Conservation (phyloP, 495 filamentous ascomycete genomes). For the Aspergillus asperescens region DNA sequence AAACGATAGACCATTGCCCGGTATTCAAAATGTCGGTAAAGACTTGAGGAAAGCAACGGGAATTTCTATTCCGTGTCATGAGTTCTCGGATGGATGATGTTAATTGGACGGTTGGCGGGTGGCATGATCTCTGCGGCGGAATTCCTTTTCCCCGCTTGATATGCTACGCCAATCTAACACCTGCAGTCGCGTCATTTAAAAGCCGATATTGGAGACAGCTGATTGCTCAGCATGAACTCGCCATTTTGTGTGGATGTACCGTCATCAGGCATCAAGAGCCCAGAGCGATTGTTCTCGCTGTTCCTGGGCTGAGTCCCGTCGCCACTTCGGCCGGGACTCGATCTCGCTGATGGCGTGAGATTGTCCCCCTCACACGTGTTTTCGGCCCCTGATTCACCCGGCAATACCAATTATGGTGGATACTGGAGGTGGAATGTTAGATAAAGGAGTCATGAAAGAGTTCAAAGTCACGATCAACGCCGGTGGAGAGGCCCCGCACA, state of each 20-base stretch:
- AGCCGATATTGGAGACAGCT: not conserved
- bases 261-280: too few species aligned
- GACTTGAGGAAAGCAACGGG: not conserved
- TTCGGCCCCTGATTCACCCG: not conserved
- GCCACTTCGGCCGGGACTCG: constrained; percentile 8
- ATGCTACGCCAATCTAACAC: too few species aligned
- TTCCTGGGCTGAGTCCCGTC: constrained; percentile 11
- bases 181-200: constrained; percentile 7
- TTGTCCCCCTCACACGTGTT: not conserved
- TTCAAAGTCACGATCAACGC: too few species aligned
- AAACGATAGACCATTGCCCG: too few species aligned
- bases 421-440: not conserved
- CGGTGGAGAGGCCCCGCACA: constrained; percentile 10
- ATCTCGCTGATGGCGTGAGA: constrained; percentile 11
- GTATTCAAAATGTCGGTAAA: too few species aligned
- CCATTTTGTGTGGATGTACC: constrained; percentile 9
- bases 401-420: not conserved
- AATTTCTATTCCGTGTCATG: not conserved
- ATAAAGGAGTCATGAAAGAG: too few species aligned
- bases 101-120: constrained; percentile 6
- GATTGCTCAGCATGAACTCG: constrained; percentile 7
- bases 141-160: not conserved
- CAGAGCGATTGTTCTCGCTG: not conserved
- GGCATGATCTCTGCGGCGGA: constrained; percentile 15
- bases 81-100: not conserved